These are phyloP conservation scores for Colletotrichum sublineola DNA, from an alignment of 2,329 filamentous ascomycete genomes.

Conservation along the genomic window DNA sequence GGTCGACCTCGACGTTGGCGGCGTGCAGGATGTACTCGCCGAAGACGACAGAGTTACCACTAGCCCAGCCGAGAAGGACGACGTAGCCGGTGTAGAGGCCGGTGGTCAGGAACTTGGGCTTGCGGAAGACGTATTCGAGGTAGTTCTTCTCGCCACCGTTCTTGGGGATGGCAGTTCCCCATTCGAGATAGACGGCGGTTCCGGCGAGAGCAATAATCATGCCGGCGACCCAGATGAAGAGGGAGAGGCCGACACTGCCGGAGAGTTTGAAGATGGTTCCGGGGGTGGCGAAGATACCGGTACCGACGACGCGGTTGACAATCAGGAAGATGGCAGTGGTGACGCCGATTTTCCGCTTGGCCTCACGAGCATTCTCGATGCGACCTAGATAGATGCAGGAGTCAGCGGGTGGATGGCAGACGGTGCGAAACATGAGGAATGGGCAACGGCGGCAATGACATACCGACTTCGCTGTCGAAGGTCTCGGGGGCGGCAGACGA, in stretches of 20 bases:
- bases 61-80: constrained; percentile 74
- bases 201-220: constrained; percentile 73
- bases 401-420: constrained; percentile 2
- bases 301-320: constrained; percentile 76
- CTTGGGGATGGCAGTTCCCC: constrained; percentile 73
- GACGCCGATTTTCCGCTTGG: constrained; percentile 68
- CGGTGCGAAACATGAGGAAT: not conserved
- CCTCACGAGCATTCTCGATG: constrained; percentile 57
- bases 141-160: constrained; percentile 78
- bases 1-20: constrained; percentile 70
- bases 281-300: constrained; percentile 76
- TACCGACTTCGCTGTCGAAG: constrained; percentile 43
- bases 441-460: not conserved
- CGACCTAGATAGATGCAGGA: constrained; percentile 44
- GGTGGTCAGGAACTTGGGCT: constrained; percentile 72
- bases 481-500: constrained; percentile 23
- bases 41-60: constrained; percentile 77
- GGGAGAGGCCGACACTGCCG: constrained; percentile 72
- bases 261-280: constrained; percentile 68
- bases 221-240: constrained; percentile 74
- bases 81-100: constrained; percentile 73
- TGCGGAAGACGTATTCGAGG: constrained; percentile 73
- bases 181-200: constrained; percentile 75
- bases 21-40: constrained; percentile 79
- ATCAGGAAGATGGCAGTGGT: constrained; percentile 70